Evolutionary conservation across 305 asterid species (phyloP), one percentile per base, ranked within the genome.

Genomic region (Fraxinus latifolia): DNA sequence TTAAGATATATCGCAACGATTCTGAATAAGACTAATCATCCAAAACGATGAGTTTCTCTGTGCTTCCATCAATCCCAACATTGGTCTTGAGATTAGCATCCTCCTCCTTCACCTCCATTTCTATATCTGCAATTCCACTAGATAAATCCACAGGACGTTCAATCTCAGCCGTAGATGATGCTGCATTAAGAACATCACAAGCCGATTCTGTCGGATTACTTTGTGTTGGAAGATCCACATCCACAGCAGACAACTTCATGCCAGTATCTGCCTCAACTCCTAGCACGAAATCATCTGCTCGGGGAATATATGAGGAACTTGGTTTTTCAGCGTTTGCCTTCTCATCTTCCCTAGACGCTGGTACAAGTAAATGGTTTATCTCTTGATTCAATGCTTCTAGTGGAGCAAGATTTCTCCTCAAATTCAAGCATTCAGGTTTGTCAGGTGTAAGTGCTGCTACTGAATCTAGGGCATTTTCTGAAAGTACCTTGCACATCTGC

Each of bases 401-500:
- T 11, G 77, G 87, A 21, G 67, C 80, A 29, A 92, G 89, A 78
- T 85, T 89, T 71, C 82, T 85, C 71, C 89, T 86, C 89, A 90
- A 17, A 81, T 87, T 87, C 60, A 67, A 78, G 85, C 91, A 85
- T 71, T 90, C 84, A 3, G 87, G 77, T 70, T 83, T 78, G 53
- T 80, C 82, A 5, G 84, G 74, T 71, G 82, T 42, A 77, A 81
- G 83, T 55, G 90, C 88, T 47, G 87, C 89, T 67, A 83, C 86
- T 72, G 93, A 80, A 74, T 90, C 91, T 32, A 81, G 88, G 50
- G 72, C 87, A 67, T 82, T 87, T 17, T 90, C 93, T 15, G 83
- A 60, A 71, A 93, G 85, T 53, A 87, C 87, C 88, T 86, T 84
- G 82, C 92, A 81, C 88, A 92, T 89, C 99, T 95, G 90, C 83